Evolutionary conservation across 768 basidiomycete species (phyloP), one percentile per base, ranked within the genome.

Genomic region (Xanthoconium stramineum): DNA sequence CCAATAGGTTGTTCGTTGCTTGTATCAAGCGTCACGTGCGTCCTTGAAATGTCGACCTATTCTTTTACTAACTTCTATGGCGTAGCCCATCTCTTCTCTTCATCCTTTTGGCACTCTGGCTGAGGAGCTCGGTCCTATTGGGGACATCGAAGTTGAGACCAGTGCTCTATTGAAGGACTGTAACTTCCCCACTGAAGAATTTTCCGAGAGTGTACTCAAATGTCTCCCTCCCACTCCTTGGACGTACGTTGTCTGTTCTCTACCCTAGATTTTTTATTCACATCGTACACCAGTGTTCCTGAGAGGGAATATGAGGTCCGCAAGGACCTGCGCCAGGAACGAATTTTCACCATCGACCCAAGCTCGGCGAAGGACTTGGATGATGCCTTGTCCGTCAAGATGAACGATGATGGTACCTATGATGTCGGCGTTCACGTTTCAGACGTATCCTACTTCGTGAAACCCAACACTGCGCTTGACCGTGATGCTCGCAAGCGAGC

Each of bases 21-120:
- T 98, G 94, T 69, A 98, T 99, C 75, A 99, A 98, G 72, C 88
- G 96, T 67, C 96, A 97, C 73, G 94, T 95, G 66, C 69, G 90
- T 78, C 29, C 32, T 54, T 52, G 60, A 61, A 17, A 28, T 55
- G 7, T 56, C 47, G 61, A 39, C 9, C 20, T 37, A 10, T 52
- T 44, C 20, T 7, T 52, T 60, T 35, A 15, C 62, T 73, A 37
- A 71, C 43, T 32, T 50, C 59, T 40, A 55, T 64, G 48, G 5
- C 58, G 37, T 66, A 91, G 89, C 91, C 90, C 40, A 92, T 93
- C 69, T 96, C 93, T 62, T 98, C 96, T 38, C 82, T 99, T 15
- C 97, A 98, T 81, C 97, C 97, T 10, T 99, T 99, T 71, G 97
- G 97, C 53, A 98, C 96, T 19, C 77, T 99, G 38, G 97, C 98